A percentile compares a stretch with the other conserved stretches of the same genome.
These are phyloP conservation scores for Bathelium albidoporum DNA, from an alignment of 495 filamentous ascomycete species.

Conservation along the genomic window DNA sequence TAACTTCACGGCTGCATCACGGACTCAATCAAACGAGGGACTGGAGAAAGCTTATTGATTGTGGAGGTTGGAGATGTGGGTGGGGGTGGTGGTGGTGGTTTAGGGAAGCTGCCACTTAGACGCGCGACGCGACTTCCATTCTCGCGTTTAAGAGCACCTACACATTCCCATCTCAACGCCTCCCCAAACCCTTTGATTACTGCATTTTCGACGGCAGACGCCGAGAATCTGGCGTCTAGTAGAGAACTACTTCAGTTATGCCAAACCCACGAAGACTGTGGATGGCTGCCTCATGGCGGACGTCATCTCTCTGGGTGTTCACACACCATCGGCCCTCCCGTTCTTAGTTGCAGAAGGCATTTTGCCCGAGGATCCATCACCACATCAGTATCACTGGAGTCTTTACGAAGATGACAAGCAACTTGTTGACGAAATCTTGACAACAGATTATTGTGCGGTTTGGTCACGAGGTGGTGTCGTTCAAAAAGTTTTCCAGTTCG, in stretches of 20 bases:
- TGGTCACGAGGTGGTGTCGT: conserved; percentile 85
- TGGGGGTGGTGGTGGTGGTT: too few relatives aligned
- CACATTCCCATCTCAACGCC: neutral
- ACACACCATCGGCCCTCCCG: conserved; percentile 69
- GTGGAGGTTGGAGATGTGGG: neutral
- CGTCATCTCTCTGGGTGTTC: conserved; percentile 76
- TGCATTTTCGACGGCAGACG: neutral
- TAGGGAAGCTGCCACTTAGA: too few relatives aligned
- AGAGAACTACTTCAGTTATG: neutral
- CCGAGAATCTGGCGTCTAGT: neutral
- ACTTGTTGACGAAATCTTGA: conserved; percentile 66
- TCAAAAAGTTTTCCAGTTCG: conserved; percentile 77
- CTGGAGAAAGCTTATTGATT: neutral
- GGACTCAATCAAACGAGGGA: too few relatives aligned
- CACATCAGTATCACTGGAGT: conserved; percentile 65
- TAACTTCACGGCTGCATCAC: too few relatives aligned
- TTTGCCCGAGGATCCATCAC: conserved; percentile 56
- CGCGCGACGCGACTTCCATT: neutral
- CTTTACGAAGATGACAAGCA: conserved; percentile 37
- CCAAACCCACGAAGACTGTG: neutral
- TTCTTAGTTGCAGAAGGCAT: conserved; percentile 77
- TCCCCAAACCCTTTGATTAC: too few relatives aligned
- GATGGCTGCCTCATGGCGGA: conserved; percentile 55
- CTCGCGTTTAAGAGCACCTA: neutral
- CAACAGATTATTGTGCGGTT: conserved; percentile 71